Conservation (phyloP, 2,329 filamentous ascomycete species). For the Arthroderma uncinatum region DNA sequence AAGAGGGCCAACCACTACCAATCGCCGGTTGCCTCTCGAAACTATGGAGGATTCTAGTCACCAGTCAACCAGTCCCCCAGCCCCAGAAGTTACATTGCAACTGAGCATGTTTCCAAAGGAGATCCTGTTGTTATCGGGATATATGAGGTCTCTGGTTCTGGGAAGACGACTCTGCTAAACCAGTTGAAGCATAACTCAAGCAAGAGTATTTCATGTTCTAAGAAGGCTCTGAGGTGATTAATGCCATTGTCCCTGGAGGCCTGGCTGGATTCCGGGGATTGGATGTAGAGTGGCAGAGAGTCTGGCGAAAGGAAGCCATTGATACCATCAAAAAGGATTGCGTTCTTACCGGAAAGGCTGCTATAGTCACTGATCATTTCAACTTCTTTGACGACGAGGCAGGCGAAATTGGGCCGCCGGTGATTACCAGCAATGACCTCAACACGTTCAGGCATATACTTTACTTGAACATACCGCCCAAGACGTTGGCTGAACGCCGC, state of each 20-base stretch:
- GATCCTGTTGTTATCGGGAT: slow-evolving; percentile 39
- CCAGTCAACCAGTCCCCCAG: too few species aligned
- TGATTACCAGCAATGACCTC: slow-evolving; percentile 39
- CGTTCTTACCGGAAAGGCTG: slow-evolving; percentile 24
- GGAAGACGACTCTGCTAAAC: slow-evolving; percentile 40
- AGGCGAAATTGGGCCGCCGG: slow-evolving; percentile 16
- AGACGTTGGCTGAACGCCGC: slow-evolving; percentile 31
- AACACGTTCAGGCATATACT: slow-evolving; percentile 47
- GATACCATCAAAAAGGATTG: slow-evolving; percentile 33
- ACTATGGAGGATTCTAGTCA: too few species aligned
- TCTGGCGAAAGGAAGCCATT: slow-evolving; percentile 39
- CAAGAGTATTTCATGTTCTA: slow-evolving; percentile 35
- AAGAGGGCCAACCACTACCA: too few species aligned
- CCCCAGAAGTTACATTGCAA: not conserved
- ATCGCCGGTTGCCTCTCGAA: too few species aligned
- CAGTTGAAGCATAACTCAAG: slow-evolving; percentile 30
- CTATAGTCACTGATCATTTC: slow-evolving; percentile 45
- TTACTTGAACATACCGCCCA: slow-evolving; percentile 39
- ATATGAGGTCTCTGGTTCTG: slow-evolving; percentile 46
- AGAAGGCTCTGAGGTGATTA: slow-evolving; percentile 45
- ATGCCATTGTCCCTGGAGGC: slow-evolving; percentile 34
- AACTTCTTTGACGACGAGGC: slow-evolving; percentile 41
- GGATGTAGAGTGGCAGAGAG: slow-evolving; percentile 26
- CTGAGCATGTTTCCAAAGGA: not conserved
- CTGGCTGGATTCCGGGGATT: slow-evolving; percentile 39